Evolutionary conservation across 139 green algal species (phyloP).

Genomic region (Parachlorella kessleri): DNA sequence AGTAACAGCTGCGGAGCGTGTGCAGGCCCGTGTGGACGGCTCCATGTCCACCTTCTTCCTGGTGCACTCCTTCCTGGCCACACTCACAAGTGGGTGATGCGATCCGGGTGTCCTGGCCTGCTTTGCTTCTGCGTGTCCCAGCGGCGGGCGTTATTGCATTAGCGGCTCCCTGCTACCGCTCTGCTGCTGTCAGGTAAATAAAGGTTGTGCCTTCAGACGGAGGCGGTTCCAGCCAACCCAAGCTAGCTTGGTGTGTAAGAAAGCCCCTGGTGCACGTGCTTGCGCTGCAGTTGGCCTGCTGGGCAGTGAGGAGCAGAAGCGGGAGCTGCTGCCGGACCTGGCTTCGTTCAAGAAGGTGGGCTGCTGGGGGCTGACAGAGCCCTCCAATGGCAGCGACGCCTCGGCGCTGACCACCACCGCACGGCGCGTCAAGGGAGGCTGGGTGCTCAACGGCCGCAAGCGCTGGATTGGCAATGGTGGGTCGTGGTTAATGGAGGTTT

Average conservation of each 20-base stretch:
- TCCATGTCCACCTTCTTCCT: conserved; percentile 91
- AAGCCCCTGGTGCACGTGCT: too few species aligned
- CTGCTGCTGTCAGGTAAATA: not conserved
- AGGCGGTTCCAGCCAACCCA: too few species aligned
- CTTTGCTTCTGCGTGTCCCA: too few species aligned
- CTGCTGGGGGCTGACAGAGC: conserved; percentile 93
- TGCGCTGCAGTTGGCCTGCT: conserved; percentile 44
- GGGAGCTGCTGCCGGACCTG: conserved; percentile 81
- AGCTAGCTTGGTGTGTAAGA: too few species aligned
- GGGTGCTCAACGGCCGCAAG: conserved; percentile 90
- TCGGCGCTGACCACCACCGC: conserved; percentile 75
- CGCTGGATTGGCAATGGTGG: conserved; percentile 93
- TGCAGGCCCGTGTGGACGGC: conserved; percentile 81
- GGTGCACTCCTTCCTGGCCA: conserved; percentile 90
- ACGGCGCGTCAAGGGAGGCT: conserved; percentile 72
- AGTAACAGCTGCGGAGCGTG: too few species aligned
- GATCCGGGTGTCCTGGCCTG: too few species aligned
- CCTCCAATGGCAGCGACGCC: conserved; percentile 87
- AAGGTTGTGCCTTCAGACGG: too few species aligned
- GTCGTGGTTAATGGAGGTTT: too few species aligned
- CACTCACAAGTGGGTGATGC: conserved; percentile 84
- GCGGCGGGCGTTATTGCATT: too few species aligned
- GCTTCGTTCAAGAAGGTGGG: conserved; percentile 51
- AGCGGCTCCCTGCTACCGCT: not conserved
- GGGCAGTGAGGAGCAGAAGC: conserved; percentile 89